phyloP scores from a whole-genome alignment of 2,329 filamentous ascomycete species.

The Penicillium capsulatum region DNA sequence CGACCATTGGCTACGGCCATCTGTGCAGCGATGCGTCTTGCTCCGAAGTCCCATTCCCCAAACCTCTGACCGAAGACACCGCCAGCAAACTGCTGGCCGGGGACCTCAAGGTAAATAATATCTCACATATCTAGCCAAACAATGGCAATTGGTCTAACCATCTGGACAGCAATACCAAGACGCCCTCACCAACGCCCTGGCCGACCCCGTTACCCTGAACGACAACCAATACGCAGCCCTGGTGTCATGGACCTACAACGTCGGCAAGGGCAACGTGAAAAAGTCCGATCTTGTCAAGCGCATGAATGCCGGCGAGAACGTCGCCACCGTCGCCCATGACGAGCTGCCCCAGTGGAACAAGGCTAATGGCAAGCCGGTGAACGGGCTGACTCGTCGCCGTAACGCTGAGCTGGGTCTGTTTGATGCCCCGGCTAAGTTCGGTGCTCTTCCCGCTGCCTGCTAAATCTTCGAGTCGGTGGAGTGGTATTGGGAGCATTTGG shows the following conservation, averaged over 20 bases:
- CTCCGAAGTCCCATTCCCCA: slow-evolving; percentile 43
- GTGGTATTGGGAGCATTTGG: not conserved
- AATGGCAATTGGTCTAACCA: too few relatives aligned
- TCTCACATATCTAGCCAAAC: too few relatives aligned
- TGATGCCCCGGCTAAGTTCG: slow-evolving; percentile 13
- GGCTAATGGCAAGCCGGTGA: slow-evolving; percentile 38
- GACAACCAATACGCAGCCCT: slow-evolving; percentile 53
- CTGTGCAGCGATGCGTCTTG: slow-evolving; percentile 43
- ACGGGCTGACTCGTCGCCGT: slow-evolving; percentile 43
- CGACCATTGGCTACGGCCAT: slow-evolving; percentile 52
- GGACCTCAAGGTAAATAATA: slow-evolving; percentile 37
- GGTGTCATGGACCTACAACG: slow-evolving; percentile 51
- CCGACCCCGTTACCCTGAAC: slow-evolving; percentile 40
- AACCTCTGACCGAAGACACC: slow-evolving; percentile 43
- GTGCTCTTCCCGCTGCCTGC: slow-evolving; percentile 3
- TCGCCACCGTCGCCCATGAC: slow-evolving; percentile 40
- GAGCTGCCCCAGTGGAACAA: slow-evolving; percentile 51
- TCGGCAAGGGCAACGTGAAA: slow-evolving; percentile 44
- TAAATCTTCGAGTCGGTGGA: not conserved
- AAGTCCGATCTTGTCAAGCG: slow-evolving; percentile 42
- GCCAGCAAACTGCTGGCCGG: slow-evolving; percentile 41
- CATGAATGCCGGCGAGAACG: slow-evolving; percentile 45
- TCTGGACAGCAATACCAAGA: slow-evolving; percentile 33
- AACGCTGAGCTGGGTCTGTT: slow-evolving; percentile 46
- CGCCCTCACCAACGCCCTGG: slow-evolving; percentile 40